phyloP scores from a whole-genome alignment of 176 grass and related monocot genomes.

The Stipa capillata region DNA sequence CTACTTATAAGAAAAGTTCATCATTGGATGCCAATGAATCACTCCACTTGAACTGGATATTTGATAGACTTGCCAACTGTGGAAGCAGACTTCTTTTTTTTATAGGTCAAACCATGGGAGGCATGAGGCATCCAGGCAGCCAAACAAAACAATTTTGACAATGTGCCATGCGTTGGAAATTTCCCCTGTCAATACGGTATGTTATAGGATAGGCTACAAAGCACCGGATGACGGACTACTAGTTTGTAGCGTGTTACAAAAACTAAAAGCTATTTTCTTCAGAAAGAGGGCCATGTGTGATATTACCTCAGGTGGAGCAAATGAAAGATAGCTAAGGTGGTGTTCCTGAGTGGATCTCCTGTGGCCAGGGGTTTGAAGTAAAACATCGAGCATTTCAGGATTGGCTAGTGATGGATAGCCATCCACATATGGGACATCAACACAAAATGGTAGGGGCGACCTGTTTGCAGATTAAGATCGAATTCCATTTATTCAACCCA shows the following conservation, averaged over 20 bases:
- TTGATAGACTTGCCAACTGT: not conserved
- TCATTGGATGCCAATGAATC: not conserved
- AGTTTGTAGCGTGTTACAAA: not conserved
- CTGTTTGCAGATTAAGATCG: slow-evolving; percentile 26
- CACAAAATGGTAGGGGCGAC: slow-evolving; percentile 45
- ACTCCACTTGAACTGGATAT: not conserved
- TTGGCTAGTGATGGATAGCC: slow-evolving; percentile 65
- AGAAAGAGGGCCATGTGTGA: not conserved
- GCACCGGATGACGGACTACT: not conserved
- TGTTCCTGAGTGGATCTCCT: slow-evolving; percentile 29
- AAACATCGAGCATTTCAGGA: slow-evolving; percentile 54
- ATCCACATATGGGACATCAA: slow-evolving; percentile 45
- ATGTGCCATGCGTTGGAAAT: not conserved
- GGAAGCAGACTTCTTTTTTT: not conserved
- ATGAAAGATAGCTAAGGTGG: slow-evolving; percentile 82
- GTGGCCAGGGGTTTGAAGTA: slow-evolving; percentile 68
- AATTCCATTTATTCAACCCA: not conserved
- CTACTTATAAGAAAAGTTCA: not conserved
- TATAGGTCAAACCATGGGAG: not conserved
- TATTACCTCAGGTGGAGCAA: slow-evolving; percentile 84
- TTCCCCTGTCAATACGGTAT: not conserved
- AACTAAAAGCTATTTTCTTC: not conserved
- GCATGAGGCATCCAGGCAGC: not conserved
- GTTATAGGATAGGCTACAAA: not conserved
- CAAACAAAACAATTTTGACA: not conserved